phyloP scores from a whole-genome alignment of 768 basidiomycete species.

The Kwoniella sp. region DNA sequence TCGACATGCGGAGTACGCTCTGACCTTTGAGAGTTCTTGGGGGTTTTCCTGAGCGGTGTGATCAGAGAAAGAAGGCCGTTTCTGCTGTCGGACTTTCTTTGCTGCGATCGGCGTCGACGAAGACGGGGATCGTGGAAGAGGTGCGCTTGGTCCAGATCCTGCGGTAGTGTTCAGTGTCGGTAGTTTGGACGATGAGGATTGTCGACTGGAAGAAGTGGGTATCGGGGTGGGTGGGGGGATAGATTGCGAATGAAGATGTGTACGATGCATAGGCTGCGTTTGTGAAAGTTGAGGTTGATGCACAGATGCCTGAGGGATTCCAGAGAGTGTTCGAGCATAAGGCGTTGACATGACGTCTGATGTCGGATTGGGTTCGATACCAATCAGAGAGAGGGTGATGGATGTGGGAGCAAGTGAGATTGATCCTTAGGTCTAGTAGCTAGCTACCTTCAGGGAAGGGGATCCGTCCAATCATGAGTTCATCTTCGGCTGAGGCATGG shows the following conservation, averaged over 20 bases:
- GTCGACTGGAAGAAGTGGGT: background rate
- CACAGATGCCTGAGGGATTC: background rate
- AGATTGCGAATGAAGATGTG: background rate
- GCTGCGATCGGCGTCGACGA: background rate
- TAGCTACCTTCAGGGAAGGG: no score
- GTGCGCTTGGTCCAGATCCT: background rate
- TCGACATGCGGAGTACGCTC: constrained; percentile 46
- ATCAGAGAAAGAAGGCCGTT: constrained; percentile 23
- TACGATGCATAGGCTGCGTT: background rate
- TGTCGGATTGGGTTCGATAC: no score
- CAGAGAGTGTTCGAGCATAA: background rate
- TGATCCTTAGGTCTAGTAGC: no score
- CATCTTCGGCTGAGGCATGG: background rate
- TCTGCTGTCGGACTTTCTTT: constrained; percentile 15
- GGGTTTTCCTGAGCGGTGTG: constrained; percentile 3
- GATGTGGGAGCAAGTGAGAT: background rate
- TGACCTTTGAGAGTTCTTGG: constrained; percentile 36
- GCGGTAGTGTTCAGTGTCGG: background rate
- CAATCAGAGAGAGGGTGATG: no score
- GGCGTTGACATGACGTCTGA: background rate
- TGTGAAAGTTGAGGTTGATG: background rate
- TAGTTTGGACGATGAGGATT: background rate
- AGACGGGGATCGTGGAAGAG: background rate
- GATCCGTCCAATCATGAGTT: background rate
- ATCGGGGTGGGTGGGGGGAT: background rate